Base-by-base conservation (phyloP, 805 yeast genomes). In the Kuraishia hungarica region DNA sequence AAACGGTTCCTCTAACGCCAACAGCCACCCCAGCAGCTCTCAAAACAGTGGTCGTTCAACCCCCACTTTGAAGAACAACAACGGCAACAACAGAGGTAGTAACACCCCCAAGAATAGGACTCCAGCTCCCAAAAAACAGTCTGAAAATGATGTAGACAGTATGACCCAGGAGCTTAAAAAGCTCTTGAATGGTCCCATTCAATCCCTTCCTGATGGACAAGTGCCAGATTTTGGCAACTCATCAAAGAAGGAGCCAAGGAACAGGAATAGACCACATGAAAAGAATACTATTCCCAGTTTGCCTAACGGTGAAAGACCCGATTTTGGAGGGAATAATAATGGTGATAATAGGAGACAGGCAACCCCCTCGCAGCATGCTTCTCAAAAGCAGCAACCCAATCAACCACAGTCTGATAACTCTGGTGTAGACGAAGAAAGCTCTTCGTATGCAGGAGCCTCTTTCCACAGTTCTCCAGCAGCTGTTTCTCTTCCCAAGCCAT, bases 401-500 rank as follows among this genome's bases (percentile, higher is more conserved):
- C 50, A 46, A 35, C 51, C 24, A 10, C 50, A 20, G 28, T 17
- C n/a, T 26, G 21, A 21, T 17, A 20, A 8, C 53, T 17, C 39
- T 46, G 21, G 53, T 20, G 24, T 20, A 19, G 48, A 21, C 10
- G 47, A 20, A 7, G 54, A 39, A 6, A 48, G 39, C 15, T 19
- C 21, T 19, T 53, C 57, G 21, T 57, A 57, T 39, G 60, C 60
- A 22, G 60, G 60, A 21, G 55, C 50, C 13, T 55, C 58, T n/a
- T 57, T 57, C 48, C 54, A 48, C 17, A 49, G 54, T n/a, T 35
- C 60, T 17, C 60, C 60, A 22, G 53, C 58, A 3, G 58, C 57
- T 51, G 50, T 56, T 13, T 54, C 56, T 7, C 53, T 57, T 22
- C 60, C 60, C n/a, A 57, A 57, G 26, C 60, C 60, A 52, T 52